Conservation (phyloP, 1,284 basidiomycete genomes). For the Cutaneotrichosporon sp. region DNA sequence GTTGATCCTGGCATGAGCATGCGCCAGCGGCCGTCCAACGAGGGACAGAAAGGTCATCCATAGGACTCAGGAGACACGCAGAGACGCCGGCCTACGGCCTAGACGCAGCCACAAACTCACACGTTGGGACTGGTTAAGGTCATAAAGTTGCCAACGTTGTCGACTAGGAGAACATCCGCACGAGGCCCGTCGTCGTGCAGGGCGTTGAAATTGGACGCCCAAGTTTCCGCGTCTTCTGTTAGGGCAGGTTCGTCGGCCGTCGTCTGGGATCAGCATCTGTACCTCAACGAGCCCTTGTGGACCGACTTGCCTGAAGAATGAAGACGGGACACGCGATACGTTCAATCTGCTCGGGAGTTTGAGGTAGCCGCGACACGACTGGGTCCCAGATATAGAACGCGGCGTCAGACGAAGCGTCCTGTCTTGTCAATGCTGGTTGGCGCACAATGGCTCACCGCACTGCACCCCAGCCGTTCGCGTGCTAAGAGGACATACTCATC, state of each 20-base stretch:
- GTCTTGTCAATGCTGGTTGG: not conserved
- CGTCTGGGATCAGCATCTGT: not conserved
- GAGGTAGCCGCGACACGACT: not conserved
- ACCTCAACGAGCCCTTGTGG: too few species aligned
- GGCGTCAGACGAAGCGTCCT: conserved; percentile 5
- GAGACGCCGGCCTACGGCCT: too few species aligned
- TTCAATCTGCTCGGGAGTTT: not conserved
- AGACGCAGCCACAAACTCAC: conserved; percentile 7
- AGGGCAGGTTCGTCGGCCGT: not conserved
- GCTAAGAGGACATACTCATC: conserved; percentile 19
- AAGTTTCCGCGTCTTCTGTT: not conserved
- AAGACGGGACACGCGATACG: conserved; percentile 11
- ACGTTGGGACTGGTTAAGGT: conserved; percentile 21
- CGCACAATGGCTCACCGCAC: not conserved
- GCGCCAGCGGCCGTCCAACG: too few species aligned
- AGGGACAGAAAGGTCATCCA: not conserved
- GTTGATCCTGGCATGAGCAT: conserved; percentile 16
- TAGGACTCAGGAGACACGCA: too few species aligned
- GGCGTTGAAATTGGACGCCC: conserved; percentile 6
- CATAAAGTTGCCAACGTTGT: conserved; percentile 18
- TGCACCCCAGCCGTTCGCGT: conserved; percentile 8
- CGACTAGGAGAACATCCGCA: conserved; percentile 3
- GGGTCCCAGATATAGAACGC: conserved; percentile 14
- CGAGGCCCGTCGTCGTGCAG: conserved; percentile 1
- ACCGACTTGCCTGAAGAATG: conserved; percentile 12